Evolutionary conservation across 78 protist species (phyloP).

Genomic region (Pigoraptor vietnamica): DNA sequence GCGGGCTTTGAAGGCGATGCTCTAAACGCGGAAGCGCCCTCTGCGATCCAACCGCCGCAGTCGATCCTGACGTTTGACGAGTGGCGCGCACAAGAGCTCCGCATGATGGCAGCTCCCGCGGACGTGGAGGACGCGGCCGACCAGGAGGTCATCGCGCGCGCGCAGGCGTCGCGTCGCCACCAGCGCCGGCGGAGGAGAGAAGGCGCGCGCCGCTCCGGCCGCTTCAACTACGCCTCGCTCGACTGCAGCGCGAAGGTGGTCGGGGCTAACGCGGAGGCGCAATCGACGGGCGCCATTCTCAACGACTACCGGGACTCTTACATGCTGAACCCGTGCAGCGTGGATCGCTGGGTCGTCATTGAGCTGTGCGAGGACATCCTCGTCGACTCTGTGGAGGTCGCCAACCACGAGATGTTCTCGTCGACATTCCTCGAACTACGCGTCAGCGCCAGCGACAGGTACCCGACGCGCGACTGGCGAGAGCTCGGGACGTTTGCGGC

Average conservation of each 20-base stretch:
- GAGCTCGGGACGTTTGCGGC: background rate
- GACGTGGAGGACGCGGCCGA: too few species aligned
- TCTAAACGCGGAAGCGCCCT: too few species aligned
- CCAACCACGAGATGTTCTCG: background rate
- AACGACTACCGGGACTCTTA: background rate
- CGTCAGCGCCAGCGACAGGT: background rate
- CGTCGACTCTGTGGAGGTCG: background rate
- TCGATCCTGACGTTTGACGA: too few species aligned
- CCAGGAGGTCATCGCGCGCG: too few species aligned
- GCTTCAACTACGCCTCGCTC: background rate
- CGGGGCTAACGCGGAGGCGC: background rate
- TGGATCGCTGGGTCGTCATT: background rate
- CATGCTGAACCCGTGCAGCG: background rate
- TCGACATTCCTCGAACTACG: background rate
- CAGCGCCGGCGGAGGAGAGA: too few species aligned
- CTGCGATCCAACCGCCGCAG: too few species aligned
- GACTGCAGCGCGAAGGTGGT: background rate
- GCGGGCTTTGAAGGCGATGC: too few species aligned
- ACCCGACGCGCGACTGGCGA: background rate
- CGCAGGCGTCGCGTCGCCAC: too few species aligned
- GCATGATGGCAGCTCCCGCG: too few species aligned
- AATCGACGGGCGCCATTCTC: background rate
- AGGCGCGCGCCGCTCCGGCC: too few species aligned
- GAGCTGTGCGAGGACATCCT: background rate
- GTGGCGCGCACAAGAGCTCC: too few species aligned